These are phyloP conservation scores for Nicotiana undulata DNA, from an alignment of 257 asterid genomes.

Conservation along the genomic window DNA sequence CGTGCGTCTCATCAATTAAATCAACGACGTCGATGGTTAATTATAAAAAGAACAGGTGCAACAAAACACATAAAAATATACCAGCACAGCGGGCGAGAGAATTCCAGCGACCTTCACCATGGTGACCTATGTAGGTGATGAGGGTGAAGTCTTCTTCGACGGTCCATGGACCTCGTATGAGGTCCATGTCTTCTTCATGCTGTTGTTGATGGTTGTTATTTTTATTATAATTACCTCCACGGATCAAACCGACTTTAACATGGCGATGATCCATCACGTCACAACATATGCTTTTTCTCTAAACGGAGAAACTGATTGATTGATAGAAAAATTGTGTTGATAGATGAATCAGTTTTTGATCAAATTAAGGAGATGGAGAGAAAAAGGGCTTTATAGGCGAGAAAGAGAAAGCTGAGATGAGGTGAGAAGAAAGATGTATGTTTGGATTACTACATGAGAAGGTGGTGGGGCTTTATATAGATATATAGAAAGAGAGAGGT, in stretches of 20 bases:
- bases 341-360: not conserved
- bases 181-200: slow-evolving; percentile 38
- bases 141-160: slow-evolving; percentile 70
- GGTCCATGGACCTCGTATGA: slow-evolving; percentile 9
- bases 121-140: slow-evolving; percentile 61
- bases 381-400: not conserved
- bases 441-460: slow-evolving; percentile 10
- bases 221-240: not conserved
- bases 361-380: not conserved
- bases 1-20: too few relatives aligned
- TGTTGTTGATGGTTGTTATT: slow-evolving; percentile 1
- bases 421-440: slow-evolving; percentile 2
- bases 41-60: not conserved
- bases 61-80: slow-evolving; percentile 6
- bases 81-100: slow-evolving; percentile 78
- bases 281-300: not conserved
- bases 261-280: slow-evolving; percentile 34
- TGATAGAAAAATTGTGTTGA: not conserved
- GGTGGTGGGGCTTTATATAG: slow-evolving; percentile 17
- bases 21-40: too few relatives aligned
- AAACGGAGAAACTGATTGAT: slow-evolving; percentile 4
- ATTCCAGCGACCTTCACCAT: slow-evolving; percentile 94
- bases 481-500: slow-evolving; percentile 2
- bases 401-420: slow-evolving; percentile 5
- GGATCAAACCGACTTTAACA: not conserved